Base-by-base conservation (phyloP, 352 stramenopile genomes). In the Phytophthora aleatoria region DNA sequence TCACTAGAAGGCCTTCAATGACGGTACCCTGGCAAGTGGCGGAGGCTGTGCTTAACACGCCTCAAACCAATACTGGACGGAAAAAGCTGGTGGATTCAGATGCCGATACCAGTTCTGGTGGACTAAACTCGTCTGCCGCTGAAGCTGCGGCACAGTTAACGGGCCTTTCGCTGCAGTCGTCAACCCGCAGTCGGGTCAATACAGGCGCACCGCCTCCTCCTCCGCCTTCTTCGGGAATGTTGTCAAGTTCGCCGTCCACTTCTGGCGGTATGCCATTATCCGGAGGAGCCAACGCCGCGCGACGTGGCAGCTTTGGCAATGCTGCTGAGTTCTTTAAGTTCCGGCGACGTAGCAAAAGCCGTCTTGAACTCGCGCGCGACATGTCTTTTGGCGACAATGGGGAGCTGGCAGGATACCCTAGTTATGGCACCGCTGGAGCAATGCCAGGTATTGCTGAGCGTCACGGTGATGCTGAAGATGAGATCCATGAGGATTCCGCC, bases 241-340 rank as follows among this genome's bases (percentile, higher is more conserved):
- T 74, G 11, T 71, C 77, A 7, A 79, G 67, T 15, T 76, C 81
- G 0, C 61, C 76, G 5, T 41, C 69, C 20, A 68, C n/a, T 56
- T 65, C 57, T 16, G 50, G 26, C n/a, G 42, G 51, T 24, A 70
- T 60, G 16, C 43, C 59, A 5, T 53, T 64, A 20, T 47, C 57
- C 53, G 68, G 63, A 57, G 67, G 62, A 33, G 53, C 60, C 11
- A 72, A 53, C 13, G 71, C 74, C 9, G 71, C 72, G 49, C 73
- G 85, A 39, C 84, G 86, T 47, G 83, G 84, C 41, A 93, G 84
- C 45, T 94, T 94, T 64, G 86, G 86, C 1, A 94, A 94, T 63
- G 86, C 86, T 20, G 86, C 86, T 12, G 84, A 94, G 56, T 92
- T 94, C 26, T 94, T 92, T 67, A 92, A 92, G 55, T 94, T 92